Base-by-base conservation (phyloP, 1,284 basidiomycete species). In the Heterobasidion irregulare region DNA sequence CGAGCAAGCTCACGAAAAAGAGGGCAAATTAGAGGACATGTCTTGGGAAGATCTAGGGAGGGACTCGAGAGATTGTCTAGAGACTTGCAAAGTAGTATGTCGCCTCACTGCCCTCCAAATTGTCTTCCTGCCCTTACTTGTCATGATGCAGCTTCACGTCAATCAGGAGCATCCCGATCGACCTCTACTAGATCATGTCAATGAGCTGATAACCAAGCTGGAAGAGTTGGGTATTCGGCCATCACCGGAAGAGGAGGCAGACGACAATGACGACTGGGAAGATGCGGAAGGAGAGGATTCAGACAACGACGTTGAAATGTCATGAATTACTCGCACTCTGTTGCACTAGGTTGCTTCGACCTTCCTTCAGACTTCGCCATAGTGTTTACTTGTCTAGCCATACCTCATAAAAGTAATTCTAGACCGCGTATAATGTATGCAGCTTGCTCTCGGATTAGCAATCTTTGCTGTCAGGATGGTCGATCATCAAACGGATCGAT, bases 41-140 rank as follows among this genome's bases (percentile, higher is more conserved):
- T 77, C 78, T 6, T 89, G 86, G 79, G 78, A 86, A 65, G 92
- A 95, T 60, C 83, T 94, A 56, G 89, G 84, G 35, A 81, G 80
- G 57, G 92, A 95, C 67, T 75, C 89, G 0, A 76, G 89, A 61
- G 84, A 94, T 65, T 91, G 88, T 66, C 70, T 96, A 56, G 86
- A 93, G 62, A 92, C 88, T 13, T 94, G 91, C 70, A 80, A 83
- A 69, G 79, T 77, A 67, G 91, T 92, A 60, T 59, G 82, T 73
- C 18, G 9, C 12, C 26, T 5, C 16, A 19, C 46, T 19, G 18
- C 1, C 9, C 33, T 34, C 15, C 48, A 6, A 18, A 53, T 26
- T n/a, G 52, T 15, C 53, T 6, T 45, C 9, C 36, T 10, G 18
- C 55, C 34, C 43, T 41, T 44, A 15, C 26, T 48, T n/a, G 50